Conservation (phyloP, 1,139 yeast genomes). For the Geotrichum restrictum region DNA sequence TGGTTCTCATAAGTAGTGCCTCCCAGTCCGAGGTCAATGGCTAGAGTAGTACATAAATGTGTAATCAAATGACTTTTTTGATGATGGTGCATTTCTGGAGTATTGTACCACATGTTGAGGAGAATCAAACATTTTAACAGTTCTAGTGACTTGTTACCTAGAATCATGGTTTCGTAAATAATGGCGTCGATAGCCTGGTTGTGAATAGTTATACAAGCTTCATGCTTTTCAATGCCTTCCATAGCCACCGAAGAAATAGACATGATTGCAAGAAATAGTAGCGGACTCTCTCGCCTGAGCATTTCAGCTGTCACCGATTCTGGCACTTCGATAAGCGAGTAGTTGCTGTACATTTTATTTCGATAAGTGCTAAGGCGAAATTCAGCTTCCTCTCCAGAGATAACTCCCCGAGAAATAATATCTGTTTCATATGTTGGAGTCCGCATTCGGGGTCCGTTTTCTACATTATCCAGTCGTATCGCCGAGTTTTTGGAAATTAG, state of each 20-base stretch:
- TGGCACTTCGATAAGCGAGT: conserved; percentile 57
- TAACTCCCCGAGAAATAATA: conserved; percentile 34
- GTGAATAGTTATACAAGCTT: conserved; percentile 13
- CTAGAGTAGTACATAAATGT: conserved; percentile 61
- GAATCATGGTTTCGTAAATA: conserved; percentile 59
- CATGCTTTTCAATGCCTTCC: conserved; percentile 23
- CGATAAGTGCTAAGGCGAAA: conserved; percentile 34
- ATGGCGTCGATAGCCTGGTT: conserved; percentile 41
- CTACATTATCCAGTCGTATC: conserved; percentile 28
- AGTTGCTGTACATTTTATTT: conserved; percentile 30
- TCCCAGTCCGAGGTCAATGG: conserved; percentile 74
- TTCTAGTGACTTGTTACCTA: conserved; percentile 71
- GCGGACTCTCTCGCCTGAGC: conserved; percentile 53
- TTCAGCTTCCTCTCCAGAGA: conserved; percentile 36
- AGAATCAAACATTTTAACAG: conserved; percentile 59
- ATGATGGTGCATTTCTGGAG: conserved; percentile 76
- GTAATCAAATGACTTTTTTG: conserved; percentile 71
- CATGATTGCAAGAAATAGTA: conserved; percentile 61
- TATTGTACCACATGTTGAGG: conserved; percentile 73
- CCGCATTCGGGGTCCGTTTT: conserved; percentile 23
- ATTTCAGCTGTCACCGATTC: conserved; percentile 44
- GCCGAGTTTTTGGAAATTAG: conserved; percentile 31
- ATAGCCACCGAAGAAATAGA: conserved; percentile 53
- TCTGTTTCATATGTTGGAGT: conserved; percentile 34
- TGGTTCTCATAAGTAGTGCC: conserved; percentile 30